Evolutionary conservation across 257 asterid species (phyloP).

Genomic region (Cynanchum wilfordii): DNA sequence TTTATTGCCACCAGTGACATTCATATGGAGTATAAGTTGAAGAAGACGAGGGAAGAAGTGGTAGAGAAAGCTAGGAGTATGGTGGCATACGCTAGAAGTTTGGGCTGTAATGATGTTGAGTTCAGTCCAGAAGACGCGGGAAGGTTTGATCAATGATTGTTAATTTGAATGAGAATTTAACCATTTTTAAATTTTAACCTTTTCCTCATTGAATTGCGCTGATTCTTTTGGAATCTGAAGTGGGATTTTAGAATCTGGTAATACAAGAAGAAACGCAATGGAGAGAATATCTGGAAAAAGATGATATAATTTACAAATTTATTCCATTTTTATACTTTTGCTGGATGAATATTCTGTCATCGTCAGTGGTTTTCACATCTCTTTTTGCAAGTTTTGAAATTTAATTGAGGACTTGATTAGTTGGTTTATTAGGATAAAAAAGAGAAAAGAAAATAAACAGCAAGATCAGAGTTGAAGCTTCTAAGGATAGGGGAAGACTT

Average conservation of each 20-base stretch:
- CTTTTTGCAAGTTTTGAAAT: not conserved
- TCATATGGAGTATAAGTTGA: conserved; percentile 84
- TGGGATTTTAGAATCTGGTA: not conserved
- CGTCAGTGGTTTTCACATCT: not conserved
- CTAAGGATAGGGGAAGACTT: not conserved
- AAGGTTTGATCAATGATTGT: conserved; percentile 43
- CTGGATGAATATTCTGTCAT: not conserved
- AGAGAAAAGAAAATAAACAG: too few relatives aligned
- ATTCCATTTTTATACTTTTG: not conserved
- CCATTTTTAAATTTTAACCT: not conserved
- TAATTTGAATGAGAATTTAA: not conserved
- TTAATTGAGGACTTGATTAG: not conserved
- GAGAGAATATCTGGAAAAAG: not conserved
- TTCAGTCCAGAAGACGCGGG: conserved; percentile 99
- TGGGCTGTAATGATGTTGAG: conserved; percentile 91
- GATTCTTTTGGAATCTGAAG: not conserved
- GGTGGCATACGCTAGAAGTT: conserved; percentile 82
- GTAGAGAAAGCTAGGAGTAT: conserved; percentile 79
- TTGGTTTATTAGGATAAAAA: not conserved
- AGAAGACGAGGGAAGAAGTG: conserved; percentile 70
- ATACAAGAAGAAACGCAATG: not conserved
- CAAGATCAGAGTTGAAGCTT: not conserved
- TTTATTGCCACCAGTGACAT: conserved; percentile 96
- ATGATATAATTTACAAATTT: not conserved
- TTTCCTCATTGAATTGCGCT: not conserved